A percentile compares a stretch with the other conserved stretches of the same genome.
Evolutionary conservation across 768 basidiomycete genomes (phyloP).

Genomic region (Rhizopogon vesiculosus): DNA sequence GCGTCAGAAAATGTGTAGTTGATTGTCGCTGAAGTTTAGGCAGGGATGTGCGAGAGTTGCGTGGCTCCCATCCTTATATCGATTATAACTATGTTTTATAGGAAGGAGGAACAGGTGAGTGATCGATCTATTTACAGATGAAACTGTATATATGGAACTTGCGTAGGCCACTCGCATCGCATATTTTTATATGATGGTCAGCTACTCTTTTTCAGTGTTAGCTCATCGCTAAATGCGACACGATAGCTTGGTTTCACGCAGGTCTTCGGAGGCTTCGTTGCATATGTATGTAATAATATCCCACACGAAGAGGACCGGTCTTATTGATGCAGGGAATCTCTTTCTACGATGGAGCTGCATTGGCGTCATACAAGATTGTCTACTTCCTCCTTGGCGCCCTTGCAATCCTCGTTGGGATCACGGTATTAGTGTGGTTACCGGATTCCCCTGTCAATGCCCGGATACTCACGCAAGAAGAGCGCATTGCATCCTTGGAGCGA

Average conservation of each 20-base stretch:
- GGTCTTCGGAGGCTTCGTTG: constrained; percentile 34
- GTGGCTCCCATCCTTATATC: constrained; percentile 36
- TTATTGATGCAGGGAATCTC: constrained; percentile 23
- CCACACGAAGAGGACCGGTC: not conserved
- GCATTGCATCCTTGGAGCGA: constrained; percentile 35
- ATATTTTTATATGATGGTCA: constrained; percentile 34
- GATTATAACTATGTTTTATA: constrained; percentile 35
- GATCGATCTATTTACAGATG: not conserved
- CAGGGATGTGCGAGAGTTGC: constrained; percentile 33
- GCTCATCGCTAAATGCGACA: not conserved
- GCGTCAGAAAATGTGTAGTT: not conserved
- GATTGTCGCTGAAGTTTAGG: constrained; percentile 6
- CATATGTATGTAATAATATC: constrained; percentile 21
- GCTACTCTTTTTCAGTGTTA: not conserved
- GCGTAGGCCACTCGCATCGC: constrained; percentile 26
- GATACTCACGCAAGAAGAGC: constrained; percentile 31
- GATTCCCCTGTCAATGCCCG: constrained; percentile 36
- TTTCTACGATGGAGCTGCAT: constrained; percentile 24
- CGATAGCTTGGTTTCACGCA: constrained; percentile 24
- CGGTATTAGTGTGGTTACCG: constrained; percentile 32
- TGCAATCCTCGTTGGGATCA: constrained; percentile 30
- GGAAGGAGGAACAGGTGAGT: constrained; percentile 33
- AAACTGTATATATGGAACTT: not conserved
- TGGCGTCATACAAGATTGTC: constrained; percentile 33
- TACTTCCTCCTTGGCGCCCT: constrained; percentile 35